phyloP scores from a whole-genome alignment of 2,329 filamentous ascomycete genomes.

The Ophiocordyceps camponoti-leonardi region DNA sequence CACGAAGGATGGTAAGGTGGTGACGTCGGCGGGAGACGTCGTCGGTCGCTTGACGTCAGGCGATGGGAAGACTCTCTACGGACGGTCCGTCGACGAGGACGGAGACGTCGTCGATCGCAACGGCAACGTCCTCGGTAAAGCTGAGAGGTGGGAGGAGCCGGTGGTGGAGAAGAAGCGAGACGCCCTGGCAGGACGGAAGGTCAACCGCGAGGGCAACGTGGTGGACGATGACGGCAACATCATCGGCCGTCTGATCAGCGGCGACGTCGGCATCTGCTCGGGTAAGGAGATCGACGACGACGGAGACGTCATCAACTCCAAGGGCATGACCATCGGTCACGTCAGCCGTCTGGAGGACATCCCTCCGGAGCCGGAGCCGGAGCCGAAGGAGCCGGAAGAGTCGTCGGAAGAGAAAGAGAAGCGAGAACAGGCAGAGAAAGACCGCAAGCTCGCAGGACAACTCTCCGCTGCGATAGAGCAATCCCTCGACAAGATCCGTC shows the following conservation, averaged over 20 bases:
- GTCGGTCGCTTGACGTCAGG: constrained; percentile 58
- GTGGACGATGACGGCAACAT: constrained; percentile 40
- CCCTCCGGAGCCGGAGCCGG: neutral
- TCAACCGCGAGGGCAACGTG: constrained; percentile 42
- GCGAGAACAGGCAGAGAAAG: constrained; percentile 39
- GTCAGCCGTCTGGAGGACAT: constrained; percentile 48
- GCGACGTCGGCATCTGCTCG: constrained; percentile 44
- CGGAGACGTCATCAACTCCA: constrained; percentile 53
- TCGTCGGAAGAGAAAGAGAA: constrained; percentile 32
- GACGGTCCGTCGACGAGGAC: constrained; percentile 62
- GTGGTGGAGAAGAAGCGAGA: constrained; percentile 33
- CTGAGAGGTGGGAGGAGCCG: constrained; percentile 41
- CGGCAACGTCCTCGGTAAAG: constrained; percentile 38
- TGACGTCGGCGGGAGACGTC: constrained; percentile 48
- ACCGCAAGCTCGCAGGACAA: constrained; percentile 60
- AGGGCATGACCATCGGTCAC: constrained; percentile 50
- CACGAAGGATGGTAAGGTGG: constrained; percentile 50
- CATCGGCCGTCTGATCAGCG: constrained; percentile 50
- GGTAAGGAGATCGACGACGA: constrained; percentile 56
- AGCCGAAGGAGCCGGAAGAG: constrained; percentile 12
- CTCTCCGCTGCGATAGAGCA: constrained; percentile 59
- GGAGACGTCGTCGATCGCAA: constrained; percentile 71
- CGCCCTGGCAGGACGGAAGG: constrained; percentile 33
- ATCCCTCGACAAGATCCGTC: constrained; percentile 68
- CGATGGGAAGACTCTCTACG: constrained; percentile 54